Conservation (phyloP, 2,329 filamentous ascomycete species). For the Microascus cirrosus region DNA sequence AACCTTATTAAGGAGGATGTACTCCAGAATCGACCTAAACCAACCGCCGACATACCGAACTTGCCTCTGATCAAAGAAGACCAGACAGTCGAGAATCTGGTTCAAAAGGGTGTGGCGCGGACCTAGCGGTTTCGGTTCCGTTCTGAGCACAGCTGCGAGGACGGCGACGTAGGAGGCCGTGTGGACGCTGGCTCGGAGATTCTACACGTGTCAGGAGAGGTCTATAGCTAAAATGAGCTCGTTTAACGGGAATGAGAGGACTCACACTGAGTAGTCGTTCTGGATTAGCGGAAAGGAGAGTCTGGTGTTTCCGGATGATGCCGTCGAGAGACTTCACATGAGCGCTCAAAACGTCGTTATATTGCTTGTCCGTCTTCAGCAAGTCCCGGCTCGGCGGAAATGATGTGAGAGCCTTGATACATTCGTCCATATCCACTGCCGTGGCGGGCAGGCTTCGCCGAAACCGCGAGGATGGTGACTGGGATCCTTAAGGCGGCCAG, state of each 20-base stretch:
- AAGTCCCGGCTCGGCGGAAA: not conserved
- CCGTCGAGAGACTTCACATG: conserved; percentile 1
- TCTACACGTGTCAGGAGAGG: conserved; percentile 15
- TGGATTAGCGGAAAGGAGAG: not conserved
- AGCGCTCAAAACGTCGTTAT: not conserved
- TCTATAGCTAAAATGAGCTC: not conserved
- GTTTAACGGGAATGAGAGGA: not conserved
- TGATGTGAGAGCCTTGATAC: not conserved
- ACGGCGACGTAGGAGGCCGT: conserved; percentile 40
- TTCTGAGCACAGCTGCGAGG: conserved; percentile 25
- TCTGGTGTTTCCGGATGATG: not conserved
- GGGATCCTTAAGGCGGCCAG: not conserved
- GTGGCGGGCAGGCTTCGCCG: not conserved
- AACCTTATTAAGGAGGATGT: conserved; percentile 23
- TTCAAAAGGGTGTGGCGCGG: conserved; percentile 15
- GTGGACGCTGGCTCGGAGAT: conserved; percentile 33
- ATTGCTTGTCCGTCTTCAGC: conserved; percentile 1
- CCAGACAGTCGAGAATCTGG: conserved; percentile 31
- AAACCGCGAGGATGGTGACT: not conserved
- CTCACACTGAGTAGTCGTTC: conserved; percentile 5
- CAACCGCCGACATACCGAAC: conserved; percentile 35
- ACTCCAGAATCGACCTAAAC: conserved; percentile 32
- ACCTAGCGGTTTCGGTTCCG: conserved; percentile 18
- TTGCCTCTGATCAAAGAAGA: conserved; percentile 37
- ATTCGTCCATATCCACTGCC: not conserved